Conservation (phyloP, 805 yeast species). For the Metschnikowia koreensis region DNA sequence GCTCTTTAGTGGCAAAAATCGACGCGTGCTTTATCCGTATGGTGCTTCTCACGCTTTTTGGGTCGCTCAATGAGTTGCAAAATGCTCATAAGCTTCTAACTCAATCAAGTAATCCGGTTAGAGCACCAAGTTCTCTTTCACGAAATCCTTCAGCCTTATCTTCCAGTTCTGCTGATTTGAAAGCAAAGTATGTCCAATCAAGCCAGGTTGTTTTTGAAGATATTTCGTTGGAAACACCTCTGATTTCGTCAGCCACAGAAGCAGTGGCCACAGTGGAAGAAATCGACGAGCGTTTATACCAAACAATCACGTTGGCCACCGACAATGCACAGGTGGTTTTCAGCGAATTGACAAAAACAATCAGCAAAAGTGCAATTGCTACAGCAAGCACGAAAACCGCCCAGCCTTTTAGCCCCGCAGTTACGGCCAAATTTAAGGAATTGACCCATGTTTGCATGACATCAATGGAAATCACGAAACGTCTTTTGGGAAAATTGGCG, state of each 20-base stretch:
- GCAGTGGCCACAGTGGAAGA: conserved; percentile 31
- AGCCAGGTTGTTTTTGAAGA: conserved; percentile 10
- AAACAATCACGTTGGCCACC: conserved; percentile 61
- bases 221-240: conserved; percentile 8
- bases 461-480: conserved; percentile 79
- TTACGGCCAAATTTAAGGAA: conserved; percentile 69
- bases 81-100: conserved; percentile 57
- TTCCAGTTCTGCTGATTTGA: conserved; percentile 5
- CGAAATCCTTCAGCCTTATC: conserved; percentile 7
- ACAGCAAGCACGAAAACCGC: conserved; percentile 29
- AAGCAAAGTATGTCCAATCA: conserved; percentile 7
- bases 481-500: conserved; percentile 54
- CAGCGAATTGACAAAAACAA: conserved; percentile 66
- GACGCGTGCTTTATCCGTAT: conserved; percentile 57
- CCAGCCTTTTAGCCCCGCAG: conserved; percentile 32
- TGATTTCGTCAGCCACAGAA: conserved; percentile 12
- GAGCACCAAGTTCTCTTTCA: neutral
- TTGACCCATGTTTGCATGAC: conserved; percentile 72
- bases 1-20: conserved; percentile 49
- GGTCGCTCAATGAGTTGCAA: conserved; percentile 62
- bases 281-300: conserved; percentile 66
- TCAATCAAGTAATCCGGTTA: neutral
- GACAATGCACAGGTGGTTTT: conserved; percentile 74
- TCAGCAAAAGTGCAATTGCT: conserved; percentile 60
- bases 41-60: conserved; percentile 37